phyloP scores from a whole-genome alignment of 495 filamentous ascomycete species.

The Penicillium paxilli region DNA sequence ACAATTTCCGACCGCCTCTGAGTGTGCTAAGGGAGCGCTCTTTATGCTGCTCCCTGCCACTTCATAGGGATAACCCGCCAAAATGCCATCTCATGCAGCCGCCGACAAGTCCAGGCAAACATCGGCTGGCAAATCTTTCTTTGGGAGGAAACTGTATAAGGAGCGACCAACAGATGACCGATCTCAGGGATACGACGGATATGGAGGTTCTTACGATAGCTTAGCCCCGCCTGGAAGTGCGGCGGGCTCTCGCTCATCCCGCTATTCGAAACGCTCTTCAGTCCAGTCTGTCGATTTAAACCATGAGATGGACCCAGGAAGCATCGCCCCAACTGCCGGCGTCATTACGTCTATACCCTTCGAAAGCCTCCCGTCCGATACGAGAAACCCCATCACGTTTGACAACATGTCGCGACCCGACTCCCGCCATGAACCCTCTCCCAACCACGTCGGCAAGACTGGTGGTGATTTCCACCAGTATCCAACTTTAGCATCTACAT shows the following conservation, averaged over 20 bases:
- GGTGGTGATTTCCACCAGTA: slow-evolving; percentile 88
- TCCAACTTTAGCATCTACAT: slow-evolving; percentile 64
- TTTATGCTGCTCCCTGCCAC: slow-evolving; percentile 46
- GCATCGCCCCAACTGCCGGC: slow-evolving; percentile 75
- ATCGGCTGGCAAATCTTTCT: slow-evolving; percentile 84
- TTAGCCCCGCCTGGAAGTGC: slow-evolving; percentile 50
- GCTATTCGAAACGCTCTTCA: slow-evolving; percentile 80
- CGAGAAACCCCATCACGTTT: slow-evolving; percentile 67
- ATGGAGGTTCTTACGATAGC: slow-evolving; percentile 49
- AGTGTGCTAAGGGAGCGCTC: slow-evolving; percentile 21
- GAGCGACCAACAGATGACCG: slow-evolving; percentile 62
- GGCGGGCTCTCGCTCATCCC: slow-evolving; percentile 70
- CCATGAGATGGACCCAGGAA: slow-evolving; percentile 47
- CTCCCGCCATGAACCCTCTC: slow-evolving; percentile 69
- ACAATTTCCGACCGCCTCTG: neutral
- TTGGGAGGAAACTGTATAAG: slow-evolving; percentile 73
- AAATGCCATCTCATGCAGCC: slow-evolving; percentile 59
- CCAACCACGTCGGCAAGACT: slow-evolving; percentile 77
- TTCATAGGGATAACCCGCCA: slow-evolving; percentile 38
- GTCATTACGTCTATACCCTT: slow-evolving; percentile 90
- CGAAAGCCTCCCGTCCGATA: slow-evolving; percentile 68
- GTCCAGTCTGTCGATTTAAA: slow-evolving; percentile 65
- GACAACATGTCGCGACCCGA: slow-evolving; percentile 75
- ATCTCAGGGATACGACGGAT: slow-evolving; percentile 58
- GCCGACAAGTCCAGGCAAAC: slow-evolving; percentile 81